Percentiles rank a stretch among this genome's conserved stretches.
phyloP scores from a whole-genome alignment of 768 basidiomycete species.

The Daedaleopsis sinensis region DNA sequence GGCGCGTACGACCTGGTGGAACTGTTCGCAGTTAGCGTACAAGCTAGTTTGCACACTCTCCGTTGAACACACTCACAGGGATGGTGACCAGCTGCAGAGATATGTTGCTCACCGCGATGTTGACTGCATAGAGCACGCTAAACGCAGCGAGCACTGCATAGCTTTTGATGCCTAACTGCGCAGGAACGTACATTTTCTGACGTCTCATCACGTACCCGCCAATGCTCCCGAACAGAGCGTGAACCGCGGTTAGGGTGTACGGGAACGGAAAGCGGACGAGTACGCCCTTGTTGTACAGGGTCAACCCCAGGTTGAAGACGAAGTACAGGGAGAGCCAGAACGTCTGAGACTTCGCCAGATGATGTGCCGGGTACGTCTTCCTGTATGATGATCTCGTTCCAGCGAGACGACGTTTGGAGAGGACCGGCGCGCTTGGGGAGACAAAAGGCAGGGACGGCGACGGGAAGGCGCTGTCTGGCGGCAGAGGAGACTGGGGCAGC shows the following conservation, averaged over 20 bases:
- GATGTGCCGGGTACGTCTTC: neutral
- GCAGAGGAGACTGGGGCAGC: constrained; percentile 7
- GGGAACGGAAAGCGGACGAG: constrained; percentile 94
- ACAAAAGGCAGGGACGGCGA: constrained; percentile 24
- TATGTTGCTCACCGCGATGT: constrained; percentile 93
- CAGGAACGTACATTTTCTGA: constrained; percentile 59
- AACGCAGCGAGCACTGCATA: constrained; percentile 74
- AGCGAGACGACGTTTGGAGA: constrained; percentile 1
- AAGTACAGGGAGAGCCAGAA: constrained; percentile 87
- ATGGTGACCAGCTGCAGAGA: constrained; percentile 88
- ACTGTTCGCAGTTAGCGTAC: constrained; percentile 46
- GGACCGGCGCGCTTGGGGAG: constrained; percentile 20
- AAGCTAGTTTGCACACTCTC: no score
- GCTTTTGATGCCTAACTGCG: constrained; percentile 52
- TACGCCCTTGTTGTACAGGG: constrained; percentile 93
- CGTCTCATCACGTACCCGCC: constrained; percentile 75
- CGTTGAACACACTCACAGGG: constrained; percentile 57
- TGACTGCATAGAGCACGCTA: constrained; percentile 89
- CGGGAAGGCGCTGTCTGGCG: constrained; percentile 9
- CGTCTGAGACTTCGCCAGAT: constrained; percentile 25
- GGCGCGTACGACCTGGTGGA: constrained; percentile 96
- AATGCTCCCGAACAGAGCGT: constrained; percentile 82
- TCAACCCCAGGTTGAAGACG: constrained; percentile 86
- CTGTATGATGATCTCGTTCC: neutral
- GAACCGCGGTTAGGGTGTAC: constrained; percentile 91